Evolutionary conservation across 257 asterid species (phyloP).

Genomic region (Jacaranda copaia): DNA sequence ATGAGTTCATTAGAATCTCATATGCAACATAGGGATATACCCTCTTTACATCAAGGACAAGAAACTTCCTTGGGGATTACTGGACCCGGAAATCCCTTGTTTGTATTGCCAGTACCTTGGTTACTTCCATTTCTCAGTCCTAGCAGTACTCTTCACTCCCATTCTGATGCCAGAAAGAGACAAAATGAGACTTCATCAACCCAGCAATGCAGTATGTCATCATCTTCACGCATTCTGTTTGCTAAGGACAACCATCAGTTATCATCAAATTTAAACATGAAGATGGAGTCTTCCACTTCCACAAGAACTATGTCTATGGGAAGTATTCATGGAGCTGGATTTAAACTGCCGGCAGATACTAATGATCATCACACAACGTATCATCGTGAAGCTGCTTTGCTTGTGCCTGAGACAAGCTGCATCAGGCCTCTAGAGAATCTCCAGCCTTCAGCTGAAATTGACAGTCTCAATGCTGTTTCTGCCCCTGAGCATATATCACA

Average conservation of each 20-base stretch:
- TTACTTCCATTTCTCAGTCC: slow-evolving; percentile 41
- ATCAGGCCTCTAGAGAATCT: slow-evolving; percentile 3
- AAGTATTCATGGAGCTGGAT: slow-evolving; percentile 3
- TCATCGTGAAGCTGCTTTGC: neutral
- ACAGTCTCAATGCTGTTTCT: slow-evolving; percentile 9
- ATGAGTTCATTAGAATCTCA: slow-evolving; percentile 29
- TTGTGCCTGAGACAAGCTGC: slow-evolving; percentile 19
- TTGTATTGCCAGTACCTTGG: slow-evolving; percentile 54
- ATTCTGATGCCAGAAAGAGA: slow-evolving; percentile 15
- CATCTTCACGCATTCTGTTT: slow-evolving; percentile 21
- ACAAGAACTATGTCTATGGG: neutral
- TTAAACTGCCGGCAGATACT: slow-evolving; percentile 10
- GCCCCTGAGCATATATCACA: neutral
- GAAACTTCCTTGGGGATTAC: slow-evolving; percentile 24
- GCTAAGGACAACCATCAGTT: slow-evolving; percentile 24
- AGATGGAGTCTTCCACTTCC: slow-evolving; percentile 8
- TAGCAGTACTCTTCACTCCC: slow-evolving; percentile 18
- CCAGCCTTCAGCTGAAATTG: neutral
- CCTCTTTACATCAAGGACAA: slow-evolving; percentile 30
- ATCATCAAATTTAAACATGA: slow-evolving; percentile 21
- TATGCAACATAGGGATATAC: slow-evolving; percentile 20
- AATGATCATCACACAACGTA: neutral
- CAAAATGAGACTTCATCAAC: slow-evolving; percentile 15
- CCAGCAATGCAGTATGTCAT: slow-evolving; percentile 25
- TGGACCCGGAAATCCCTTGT: slow-evolving; percentile 41